Conservation (phyloP, 2,329 filamentous ascomycete genomes). For the Ampelomyces quisqualis region DNA sequence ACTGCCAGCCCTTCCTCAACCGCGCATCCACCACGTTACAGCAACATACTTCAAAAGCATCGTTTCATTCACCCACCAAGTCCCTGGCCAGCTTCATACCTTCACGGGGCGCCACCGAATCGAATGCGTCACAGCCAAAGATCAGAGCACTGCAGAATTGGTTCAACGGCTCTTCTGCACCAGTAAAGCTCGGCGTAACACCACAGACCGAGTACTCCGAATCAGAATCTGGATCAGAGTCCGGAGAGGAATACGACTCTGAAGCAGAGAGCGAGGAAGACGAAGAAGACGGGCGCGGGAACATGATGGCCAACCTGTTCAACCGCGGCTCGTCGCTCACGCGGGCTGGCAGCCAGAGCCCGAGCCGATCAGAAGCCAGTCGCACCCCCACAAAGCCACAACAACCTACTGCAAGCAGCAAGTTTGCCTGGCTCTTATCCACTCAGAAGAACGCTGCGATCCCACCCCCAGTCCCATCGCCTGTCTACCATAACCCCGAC, state of each 20-base stretch:
- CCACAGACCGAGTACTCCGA: slow-evolving; percentile 33
- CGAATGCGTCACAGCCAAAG: slow-evolving; percentile 36
- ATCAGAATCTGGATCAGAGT: slow-evolving; percentile 25
- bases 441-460: slow-evolving; percentile 37
- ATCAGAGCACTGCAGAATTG: slow-evolving; percentile 48
- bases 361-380: slow-evolving; percentile 18
- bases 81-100: slow-evolving; percentile 45
- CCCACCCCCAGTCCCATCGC: slow-evolving; percentile 26
- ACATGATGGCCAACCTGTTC: slow-evolving; percentile 39
- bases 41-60: slow-evolving; percentile 43
- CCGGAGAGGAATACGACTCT: slow-evolving; percentile 29
- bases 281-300: slow-evolving; percentile 25
- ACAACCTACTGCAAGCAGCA: slow-evolving; percentile 31
- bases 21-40: slow-evolving; percentile 40
- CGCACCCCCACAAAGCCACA: slow-evolving; percentile 21
- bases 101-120: slow-evolving; percentile 33
- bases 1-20: slow-evolving; percentile 38
- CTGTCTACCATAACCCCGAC: slow-evolving; percentile 41
- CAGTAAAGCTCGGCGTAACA: slow-evolving; percentile 49
- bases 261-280: slow-evolving; percentile 20
- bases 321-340: slow-evolving; percentile 34
- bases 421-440: slow-evolving; percentile 41
- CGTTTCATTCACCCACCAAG: slow-evolving; percentile 41
- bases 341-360: slow-evolving; percentile 23
- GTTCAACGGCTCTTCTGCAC: slow-evolving; percentile 56